Evolutionary conservation across 495 filamentous ascomycete species (phyloP), one percentile per base, ranked within the genome.

Genomic region (Bacidia gigantensis): DNA sequence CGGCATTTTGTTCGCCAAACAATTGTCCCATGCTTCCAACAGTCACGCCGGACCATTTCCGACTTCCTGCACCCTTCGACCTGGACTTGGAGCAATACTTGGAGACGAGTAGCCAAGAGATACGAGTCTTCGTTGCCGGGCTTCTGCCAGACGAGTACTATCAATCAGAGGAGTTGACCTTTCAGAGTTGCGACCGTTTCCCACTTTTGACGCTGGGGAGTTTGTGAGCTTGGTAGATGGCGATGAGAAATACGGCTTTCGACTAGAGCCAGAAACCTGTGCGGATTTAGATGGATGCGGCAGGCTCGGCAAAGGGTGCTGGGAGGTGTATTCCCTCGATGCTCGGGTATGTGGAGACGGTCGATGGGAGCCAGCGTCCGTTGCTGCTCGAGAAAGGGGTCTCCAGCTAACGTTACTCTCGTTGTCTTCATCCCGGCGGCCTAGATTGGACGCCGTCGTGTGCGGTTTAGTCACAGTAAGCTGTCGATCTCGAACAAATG

Each of bases 171-270:
- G 58, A 22, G 60, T 55, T 22, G 58, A 55, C 3, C 50, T 51
- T 23, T 61, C 60, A 1, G 59, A 29, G 47, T 74, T 76, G n/a
- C 71, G 65, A 21, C 71, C 67, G n/a, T 64, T 70, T 22, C 70
- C 72, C 14, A 66, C 69, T 51, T 72, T 71, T 50, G 72, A 67
- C 46, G 64, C 70, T 29, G 71, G 62, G 17, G 70, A 67, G 18
- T 65, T 59, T n/a, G 73, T 70, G 2, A 69, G 52, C 9, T 52
- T 67, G 38, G 67, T 63, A 1, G 59, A 49, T 38, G 56, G 58
- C 9, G 70, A 64, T 10, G 68, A 62, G 57, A 69, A 65, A 29
- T 72, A 67, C 58, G 63, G 70, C 45, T 72, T 64, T 26, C 72
- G 70, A 18, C 66, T 62, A 7, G 70, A 68, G 22, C 75, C 63